Evolutionary conservation across 2,329 filamentous ascomycete genomes (phyloP).

Genomic region (Monilinia laxa): DNA sequence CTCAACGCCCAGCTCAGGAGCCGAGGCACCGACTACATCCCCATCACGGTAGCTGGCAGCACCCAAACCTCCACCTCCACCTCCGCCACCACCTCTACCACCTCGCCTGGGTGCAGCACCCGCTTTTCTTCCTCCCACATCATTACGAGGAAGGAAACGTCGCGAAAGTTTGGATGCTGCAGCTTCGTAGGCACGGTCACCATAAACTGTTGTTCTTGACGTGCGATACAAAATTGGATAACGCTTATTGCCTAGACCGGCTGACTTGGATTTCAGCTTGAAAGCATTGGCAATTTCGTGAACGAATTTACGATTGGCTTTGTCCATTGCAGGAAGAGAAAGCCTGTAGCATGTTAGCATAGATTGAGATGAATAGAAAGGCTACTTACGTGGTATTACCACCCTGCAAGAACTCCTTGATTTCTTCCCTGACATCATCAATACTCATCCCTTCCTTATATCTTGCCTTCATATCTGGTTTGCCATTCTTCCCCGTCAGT

Average conservation of each 20-base stretch:
- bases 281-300: slow-evolving; percentile 77
- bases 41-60: slow-evolving; percentile 72
- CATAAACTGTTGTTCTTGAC: slow-evolving; percentile 60
- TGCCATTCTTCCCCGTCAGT: slow-evolving; percentile 56
- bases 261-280: slow-evolving; percentile 80
- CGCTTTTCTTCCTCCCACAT: slow-evolving; percentile 43
- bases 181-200: slow-evolving; percentile 54
- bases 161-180: slow-evolving; percentile 50
- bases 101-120: slow-evolving; percentile 38
- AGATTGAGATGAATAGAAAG: slow-evolving; percentile 10
- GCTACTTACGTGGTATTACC: slow-evolving; percentile 59
- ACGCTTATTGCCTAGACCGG: slow-evolving; percentile 69
- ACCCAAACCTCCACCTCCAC: slow-evolving; percentile 39
- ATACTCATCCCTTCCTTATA: slow-evolving; percentile 72
- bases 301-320: slow-evolving; percentile 70
- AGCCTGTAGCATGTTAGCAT: slow-evolving; percentile 51
- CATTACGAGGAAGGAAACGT: slow-evolving; percentile 56
- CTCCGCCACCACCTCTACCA: slow-evolving; percentile 39
- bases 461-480: slow-evolving; percentile 61
- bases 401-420: slow-evolving; percentile 68
- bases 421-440: slow-evolving; percentile 68
- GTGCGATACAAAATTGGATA: slow-evolving; percentile 79
- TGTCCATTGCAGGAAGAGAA: slow-evolving; percentile 80
- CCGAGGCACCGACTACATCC: slow-evolving; percentile 80
- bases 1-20: slow-evolving; percentile 76